A percentile compares a stretch with the other conserved stretches of the same genome.
phyloP scores from a whole-genome alignment of 2,329 filamentous ascomycete genomes.

The Talaromyces sp. region DNA sequence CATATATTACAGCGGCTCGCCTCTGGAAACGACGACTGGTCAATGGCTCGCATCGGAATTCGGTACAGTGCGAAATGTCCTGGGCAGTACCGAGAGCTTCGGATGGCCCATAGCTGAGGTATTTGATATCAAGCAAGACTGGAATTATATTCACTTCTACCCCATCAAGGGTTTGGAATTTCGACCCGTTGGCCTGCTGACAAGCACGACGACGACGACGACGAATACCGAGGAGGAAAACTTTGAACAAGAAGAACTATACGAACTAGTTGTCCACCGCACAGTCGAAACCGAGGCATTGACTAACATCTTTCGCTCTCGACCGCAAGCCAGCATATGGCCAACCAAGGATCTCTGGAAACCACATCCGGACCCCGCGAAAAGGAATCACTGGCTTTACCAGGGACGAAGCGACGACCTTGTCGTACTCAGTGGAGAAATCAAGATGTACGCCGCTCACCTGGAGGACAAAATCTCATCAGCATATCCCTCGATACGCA shows the following conservation, averaged over 20 bases:
- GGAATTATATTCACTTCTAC: constrained; percentile 21
- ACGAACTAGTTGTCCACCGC: constrained; percentile 23
- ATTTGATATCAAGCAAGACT: constrained; percentile 14
- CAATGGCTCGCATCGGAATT: constrained; percentile 21
- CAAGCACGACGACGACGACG: background rate
- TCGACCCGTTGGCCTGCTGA: background rate
- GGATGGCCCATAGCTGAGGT: constrained; percentile 17
- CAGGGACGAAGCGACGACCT: constrained; percentile 22
- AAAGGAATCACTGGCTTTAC: constrained; percentile 22
- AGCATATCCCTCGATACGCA: constrained; percentile 19
- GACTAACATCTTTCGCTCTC: constrained; percentile 20
- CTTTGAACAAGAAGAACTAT: constrained; percentile 14
- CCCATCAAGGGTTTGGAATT: constrained; percentile 16
- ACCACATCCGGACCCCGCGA: constrained; percentile 19
- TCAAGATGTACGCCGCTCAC: constrained; percentile 21
- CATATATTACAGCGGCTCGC: constrained; percentile 21
- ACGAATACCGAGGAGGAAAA: background rate
- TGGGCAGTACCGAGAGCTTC: constrained; percentile 25
- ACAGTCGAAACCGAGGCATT: constrained; percentile 15
- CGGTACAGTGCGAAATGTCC: background rate
- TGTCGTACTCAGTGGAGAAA: constrained; percentile 17
- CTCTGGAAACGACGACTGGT: constrained; percentile 23
- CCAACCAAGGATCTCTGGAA: constrained; percentile 23
- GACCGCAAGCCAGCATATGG: constrained; percentile 17
- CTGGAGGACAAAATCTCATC: constrained; percentile 22